Base-by-base conservation (phyloP, 2,329 filamentous ascomycete genomes). In the Sphaceloma murrayae region DNA sequence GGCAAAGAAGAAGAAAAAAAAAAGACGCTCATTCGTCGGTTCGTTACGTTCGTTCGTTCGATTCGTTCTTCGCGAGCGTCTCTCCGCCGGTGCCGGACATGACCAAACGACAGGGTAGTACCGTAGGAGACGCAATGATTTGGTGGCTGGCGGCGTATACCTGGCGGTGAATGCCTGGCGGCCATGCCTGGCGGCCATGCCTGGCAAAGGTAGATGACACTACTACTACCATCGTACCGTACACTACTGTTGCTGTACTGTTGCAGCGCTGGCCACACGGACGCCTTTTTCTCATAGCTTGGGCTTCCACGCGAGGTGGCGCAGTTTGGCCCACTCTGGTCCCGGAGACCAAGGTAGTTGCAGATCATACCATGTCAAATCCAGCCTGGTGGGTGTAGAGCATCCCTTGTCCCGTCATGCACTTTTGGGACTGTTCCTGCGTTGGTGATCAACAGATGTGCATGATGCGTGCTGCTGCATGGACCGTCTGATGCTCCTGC, bases 291-390 rank as follows among this genome's bases (percentile, higher is more conserved):
- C 22, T 9, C 24, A 16, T 30, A 24, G 22, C 26, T 13, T 18
- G 31, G 36, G 36, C 24, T 30, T 26, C 36, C 36, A 40, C 36
- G 36, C 36, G 36, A 40, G 24, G 36, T 14, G 36, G 36, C 36
- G 36, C 26, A 38, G 16, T 26, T 18, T 40, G 36, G 36, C 24
- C 36, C 36, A 30, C 36, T 19, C 5, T 14, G 14, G 36, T 17
- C 36, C 36, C 13, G 30, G 17, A 16, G 26, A 26, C 16, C 36
- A 22, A 40, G 14, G 22, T 27, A 22, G 24, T 19, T 29, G 36
- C 36, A 27, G 36, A 40, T 40, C 36, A 30, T 40, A 10, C 36
- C 36, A 40, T 40, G 36, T 40, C 30, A 43, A n/a, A 43, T 43
- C 40, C 30, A 43, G 30, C 11, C 14, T 43, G 40, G 40, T 43